phyloP scores from a whole-genome alignment of 768 basidiomycete genomes.

The Podaxis sp. region DNA sequence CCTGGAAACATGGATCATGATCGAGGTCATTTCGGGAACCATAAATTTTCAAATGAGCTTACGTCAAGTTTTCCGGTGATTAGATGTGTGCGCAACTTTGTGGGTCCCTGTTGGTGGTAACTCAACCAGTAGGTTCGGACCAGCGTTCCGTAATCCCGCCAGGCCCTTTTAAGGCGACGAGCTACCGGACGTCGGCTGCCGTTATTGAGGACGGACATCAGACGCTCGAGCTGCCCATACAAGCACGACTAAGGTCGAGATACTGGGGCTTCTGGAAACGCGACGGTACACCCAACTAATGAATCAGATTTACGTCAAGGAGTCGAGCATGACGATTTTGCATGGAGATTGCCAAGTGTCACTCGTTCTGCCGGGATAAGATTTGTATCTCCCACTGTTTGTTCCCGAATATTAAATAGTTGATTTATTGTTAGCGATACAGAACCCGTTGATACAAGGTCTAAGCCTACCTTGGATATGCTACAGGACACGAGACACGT shows the following conservation, averaged over 20 bases:
- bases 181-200: background rate
- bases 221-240: background rate
- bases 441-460: background rate
- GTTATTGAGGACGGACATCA: background rate
- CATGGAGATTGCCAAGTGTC: background rate
- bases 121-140: background rate
- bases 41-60: conserved; percentile 1
- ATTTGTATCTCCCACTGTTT: background rate
- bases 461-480: background rate
- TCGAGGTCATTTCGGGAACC: background rate
- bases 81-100: background rate
- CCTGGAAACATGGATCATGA: background rate
- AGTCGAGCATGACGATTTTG: background rate
- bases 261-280: background rate
- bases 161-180: background rate
- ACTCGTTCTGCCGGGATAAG: background rate
- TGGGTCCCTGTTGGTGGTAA: background rate
- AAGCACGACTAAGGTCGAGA: background rate
- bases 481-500: background rate
- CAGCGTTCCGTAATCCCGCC: background rate
- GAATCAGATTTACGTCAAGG: background rate
- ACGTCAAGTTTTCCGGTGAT: conserved; percentile 3
- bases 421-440: background rate
- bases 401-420: background rate
- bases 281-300: background rate